A percentile compares a stretch with the other conserved stretches of the same genome.
phyloP scores from a whole-genome alignment of 495 filamentous ascomycete genomes.

The Hypoxylon lenormandii region DNA sequence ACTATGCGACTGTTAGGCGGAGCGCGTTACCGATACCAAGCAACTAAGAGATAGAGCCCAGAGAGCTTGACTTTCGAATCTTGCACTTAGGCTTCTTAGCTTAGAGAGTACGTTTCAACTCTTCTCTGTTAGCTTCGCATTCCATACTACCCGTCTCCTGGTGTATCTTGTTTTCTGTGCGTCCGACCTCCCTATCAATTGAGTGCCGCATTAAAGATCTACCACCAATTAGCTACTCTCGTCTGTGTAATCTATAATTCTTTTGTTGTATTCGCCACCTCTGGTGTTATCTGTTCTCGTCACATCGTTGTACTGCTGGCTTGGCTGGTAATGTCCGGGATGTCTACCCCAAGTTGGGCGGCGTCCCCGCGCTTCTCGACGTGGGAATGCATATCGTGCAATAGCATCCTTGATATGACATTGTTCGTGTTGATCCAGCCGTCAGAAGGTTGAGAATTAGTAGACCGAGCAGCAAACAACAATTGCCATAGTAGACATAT shows the following conservation, averaged over 20 bases:
- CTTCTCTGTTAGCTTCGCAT: too few relatives aligned
- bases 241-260: constrained; percentile 8
- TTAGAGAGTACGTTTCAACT: too few relatives aligned
- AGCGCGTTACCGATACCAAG: constrained; percentile 28
- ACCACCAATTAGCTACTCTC: constrained; percentile 15
- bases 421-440: constrained; percentile 7
- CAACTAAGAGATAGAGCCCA: neutral
- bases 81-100: too few relatives aligned
- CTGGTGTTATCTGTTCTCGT: constrained; percentile 18
- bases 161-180: neutral
- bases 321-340: constrained; percentile 1
- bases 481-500: neutral
- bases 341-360: constrained; percentile 24
- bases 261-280: constrained; percentile 8
- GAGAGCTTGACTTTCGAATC: neutral
- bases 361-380: constrained; percentile 14
- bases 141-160: neutral
- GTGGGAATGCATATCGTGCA: constrained; percentile 26
- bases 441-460: constrained; percentile 2
- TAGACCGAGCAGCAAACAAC: neutral
- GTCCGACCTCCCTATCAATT: neutral
- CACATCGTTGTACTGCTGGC: constrained; percentile 6
- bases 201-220: constrained; percentile 21
- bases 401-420: constrained; percentile 20
- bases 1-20: constrained; percentile 1